These are phyloP conservation scores for Kwoniella mangroviensis DNA, from an alignment of 768 basidiomycete species.

Conservation along the genomic window DNA sequence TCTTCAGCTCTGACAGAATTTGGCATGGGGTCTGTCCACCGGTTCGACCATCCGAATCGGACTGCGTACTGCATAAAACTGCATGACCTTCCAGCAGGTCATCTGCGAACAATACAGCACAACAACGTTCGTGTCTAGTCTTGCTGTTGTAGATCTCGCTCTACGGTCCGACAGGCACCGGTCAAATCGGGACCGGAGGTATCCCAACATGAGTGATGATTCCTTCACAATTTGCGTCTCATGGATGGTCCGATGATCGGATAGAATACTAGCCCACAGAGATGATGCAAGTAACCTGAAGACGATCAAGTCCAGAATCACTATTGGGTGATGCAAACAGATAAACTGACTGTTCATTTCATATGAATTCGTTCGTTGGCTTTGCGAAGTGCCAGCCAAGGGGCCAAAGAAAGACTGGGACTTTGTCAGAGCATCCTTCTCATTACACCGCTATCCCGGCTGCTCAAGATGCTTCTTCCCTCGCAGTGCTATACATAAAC, in stretches of 20 bases:
- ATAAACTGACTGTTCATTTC: too few species aligned
- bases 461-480: neutral
- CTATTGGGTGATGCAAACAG: too few species aligned
- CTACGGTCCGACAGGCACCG: constrained; percentile 12
- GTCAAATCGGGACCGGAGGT: constrained; percentile 8
- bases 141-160: neutral
- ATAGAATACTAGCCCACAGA: neutral
- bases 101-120: too few species aligned
- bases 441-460: neutral
- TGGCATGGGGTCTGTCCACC: neutral
- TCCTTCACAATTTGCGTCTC: neutral
- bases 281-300: too few species aligned
- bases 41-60: neutral
- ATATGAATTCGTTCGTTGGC: too few species aligned
- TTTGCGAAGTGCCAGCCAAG: too few species aligned
- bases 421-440: neutral
- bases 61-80: neutral
- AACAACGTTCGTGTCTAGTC: neutral
- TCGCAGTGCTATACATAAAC: too few species aligned
- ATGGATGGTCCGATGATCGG: neutral
- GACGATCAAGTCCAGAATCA: too few species aligned
- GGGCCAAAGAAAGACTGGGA: too few species aligned
- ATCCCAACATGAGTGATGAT: neutral
- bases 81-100: too few species aligned
- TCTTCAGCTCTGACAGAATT: neutral